A percentile compares a stretch with the other conserved stretches of the same genome.
Evolutionary conservation across 2,329 filamentous ascomycete species (phyloP).

Genomic region (Fusarium nisikadoi): DNA sequence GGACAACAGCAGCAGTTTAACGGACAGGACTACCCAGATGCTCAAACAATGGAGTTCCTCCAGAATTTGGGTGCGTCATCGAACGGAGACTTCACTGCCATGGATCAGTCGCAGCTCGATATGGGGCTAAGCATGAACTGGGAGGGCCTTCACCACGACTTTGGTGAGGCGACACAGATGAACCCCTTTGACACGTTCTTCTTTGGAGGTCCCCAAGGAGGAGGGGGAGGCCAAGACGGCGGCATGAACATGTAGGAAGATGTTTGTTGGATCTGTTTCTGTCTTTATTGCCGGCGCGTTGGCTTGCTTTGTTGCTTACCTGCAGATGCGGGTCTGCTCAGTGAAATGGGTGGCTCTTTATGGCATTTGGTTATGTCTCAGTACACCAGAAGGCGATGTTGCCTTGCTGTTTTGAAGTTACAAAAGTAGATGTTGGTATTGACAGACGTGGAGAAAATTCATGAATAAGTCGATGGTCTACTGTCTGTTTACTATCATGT

Average conservation of each 20-base stretch:
- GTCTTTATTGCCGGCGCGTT: conserved; percentile 32
- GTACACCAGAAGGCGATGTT: conserved; percentile 12
- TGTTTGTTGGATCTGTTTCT: conserved; percentile 9
- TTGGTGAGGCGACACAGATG: conserved; percentile 67
- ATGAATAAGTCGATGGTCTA: not conserved
- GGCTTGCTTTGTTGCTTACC: conserved; percentile 15
- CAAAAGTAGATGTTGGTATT: conserved; percentile 7
- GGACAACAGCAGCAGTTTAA: conserved; percentile 49
- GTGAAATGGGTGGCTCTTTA: conserved; percentile 29
- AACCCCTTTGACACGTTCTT: conserved; percentile 80
- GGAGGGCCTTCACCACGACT: conserved; percentile 72
- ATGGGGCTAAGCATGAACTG: conserved; percentile 75
- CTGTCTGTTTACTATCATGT: not conserved
- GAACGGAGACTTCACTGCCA: conserved; percentile 47
- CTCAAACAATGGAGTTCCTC: conserved; percentile 65
- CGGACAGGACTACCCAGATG: conserved; percentile 57
- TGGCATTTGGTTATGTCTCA: not conserved
- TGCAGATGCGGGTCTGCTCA: conserved; percentile 22
- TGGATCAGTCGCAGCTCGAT: conserved; percentile 65
- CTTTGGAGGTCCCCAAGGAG: conserved; percentile 66
- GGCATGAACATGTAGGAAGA: conserved; percentile 44
- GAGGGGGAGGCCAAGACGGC: conserved; percentile 34
- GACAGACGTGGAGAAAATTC: not conserved
- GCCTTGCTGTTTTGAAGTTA: not conserved
- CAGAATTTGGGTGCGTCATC: conserved; percentile 55